phyloP scores from a whole-genome alignment of 2,329 filamentous ascomycete species.

The Didymella lethalis region DNA sequence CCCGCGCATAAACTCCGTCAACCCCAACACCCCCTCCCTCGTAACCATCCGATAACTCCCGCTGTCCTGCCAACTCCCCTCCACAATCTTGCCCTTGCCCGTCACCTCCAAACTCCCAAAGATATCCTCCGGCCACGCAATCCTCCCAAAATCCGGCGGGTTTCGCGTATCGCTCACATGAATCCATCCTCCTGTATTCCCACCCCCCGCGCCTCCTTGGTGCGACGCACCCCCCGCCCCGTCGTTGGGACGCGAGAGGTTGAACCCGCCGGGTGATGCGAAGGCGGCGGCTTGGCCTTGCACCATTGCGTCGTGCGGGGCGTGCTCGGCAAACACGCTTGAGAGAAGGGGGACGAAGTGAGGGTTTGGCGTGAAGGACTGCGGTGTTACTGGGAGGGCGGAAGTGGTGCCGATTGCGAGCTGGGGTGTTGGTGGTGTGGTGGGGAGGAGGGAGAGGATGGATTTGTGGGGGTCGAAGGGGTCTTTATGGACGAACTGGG shows the following conservation, averaged over 20 bases:
- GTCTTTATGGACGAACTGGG: slow-evolving; percentile 60
- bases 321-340: slow-evolving; percentile 62
- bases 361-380: slow-evolving; percentile 64
- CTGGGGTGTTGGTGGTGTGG: slow-evolving; percentile 60
- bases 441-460: slow-evolving; percentile 65
- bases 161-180: slow-evolving; percentile 68
- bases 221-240: slow-evolving; percentile 64
- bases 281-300: slow-evolving; percentile 67
- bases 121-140: slow-evolving; percentile 72
- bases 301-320: slow-evolving; percentile 63
- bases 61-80: slow-evolving; percentile 66
- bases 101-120: slow-evolving; percentile 71
- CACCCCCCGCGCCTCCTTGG: slow-evolving; percentile 66
- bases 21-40: slow-evolving; percentile 61
- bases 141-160: slow-evolving; percentile 69
- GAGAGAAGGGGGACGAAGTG: slow-evolving; percentile 65
- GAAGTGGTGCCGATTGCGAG: slow-evolving; percentile 65
- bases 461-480: slow-evolving; percentile 51
- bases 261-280: slow-evolving; percentile 65
- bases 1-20: slow-evolving; percentile 36
- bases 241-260: slow-evolving; percentile 54
- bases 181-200: slow-evolving; percentile 67
- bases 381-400: slow-evolving; percentile 63
- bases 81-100: slow-evolving; percentile 63
- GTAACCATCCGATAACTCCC: slow-evolving; percentile 70